Base-by-base conservation (phyloP, 2,329 filamentous ascomycete genomes). In the Cladosporium phlei region DNA sequence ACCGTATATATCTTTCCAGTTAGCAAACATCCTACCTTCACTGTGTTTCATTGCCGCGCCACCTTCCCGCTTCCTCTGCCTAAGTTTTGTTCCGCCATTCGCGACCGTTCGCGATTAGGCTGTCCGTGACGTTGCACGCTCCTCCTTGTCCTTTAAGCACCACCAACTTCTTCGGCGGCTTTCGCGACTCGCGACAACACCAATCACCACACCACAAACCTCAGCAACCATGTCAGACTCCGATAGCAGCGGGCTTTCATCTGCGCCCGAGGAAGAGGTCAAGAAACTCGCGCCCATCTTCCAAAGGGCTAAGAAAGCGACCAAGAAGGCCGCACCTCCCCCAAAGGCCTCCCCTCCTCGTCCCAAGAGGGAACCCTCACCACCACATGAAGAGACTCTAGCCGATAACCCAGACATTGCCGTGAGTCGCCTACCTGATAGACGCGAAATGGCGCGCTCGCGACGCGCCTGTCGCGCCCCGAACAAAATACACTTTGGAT, bases 351-450 rank as follows among this genome's bases (percentile, higher is more conserved):
- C 64, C 34, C 62, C 64, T 52, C 62, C 64, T 35, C 50, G 60
- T 48, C 62, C 64, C 19, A 94, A 93, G 74, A 78, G 91, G 65
- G 83, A 85, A 48, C 83, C 88, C 16, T 96, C 90, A 55, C 91
- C 91, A 57, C 83, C 88, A 7, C 91, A 96, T 67, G 88, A 95
- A 75, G 87, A 85, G 68, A 84, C 88, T 21, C 74, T 96, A 47
- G 88, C 88, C 52, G 91, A 97, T 66, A 95, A 95, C 67, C 79
- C 86, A 52, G 86, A 93, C 63, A 90, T 97, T 71, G 86, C 91
- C 58, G 90, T 96, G 78, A 70, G 90, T 87, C 50, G 55, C 42
- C 38, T 29, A 46, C 34, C 27, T 14, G 12, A 34, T 52, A 28
- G 50, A 55, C 57, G 53, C 60, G 52, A 58, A 54, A 58, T 43